Percentiles rank a stretch among this genome's conserved stretches.
Conservation (phyloP, 441 rosid genomes). For the Erodium trifolium region DNA sequence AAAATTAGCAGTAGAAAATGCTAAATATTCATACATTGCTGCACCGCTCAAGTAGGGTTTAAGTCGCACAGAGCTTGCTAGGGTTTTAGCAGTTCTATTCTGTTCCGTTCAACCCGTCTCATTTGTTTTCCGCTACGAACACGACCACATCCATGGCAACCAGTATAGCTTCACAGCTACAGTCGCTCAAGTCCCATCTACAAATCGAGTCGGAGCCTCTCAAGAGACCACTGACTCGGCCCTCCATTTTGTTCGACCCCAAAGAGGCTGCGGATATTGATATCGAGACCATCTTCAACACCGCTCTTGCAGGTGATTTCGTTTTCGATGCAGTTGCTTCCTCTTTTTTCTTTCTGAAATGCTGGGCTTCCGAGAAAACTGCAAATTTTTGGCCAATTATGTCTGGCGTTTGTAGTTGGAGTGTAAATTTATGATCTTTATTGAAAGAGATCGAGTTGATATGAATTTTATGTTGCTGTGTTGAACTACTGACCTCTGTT, state of each 20-base stretch:
- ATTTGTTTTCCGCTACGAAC: no score
- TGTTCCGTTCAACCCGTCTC: no score
- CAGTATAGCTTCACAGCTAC: constrained; percentile 58
- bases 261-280: constrained; percentile 79
- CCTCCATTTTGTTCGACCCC: constrained; percentile 48
- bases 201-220: constrained; percentile 45
- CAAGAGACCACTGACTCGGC: constrained; percentile 54
- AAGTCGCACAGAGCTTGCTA: background rate
- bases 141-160: constrained; percentile 33
- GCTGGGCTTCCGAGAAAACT: background rate
- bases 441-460: background rate
- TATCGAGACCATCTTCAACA: constrained; percentile 48
- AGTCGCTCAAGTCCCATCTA: constrained; percentile 44
- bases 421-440: background rate
- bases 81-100: background rate
- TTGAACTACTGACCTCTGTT: background rate
- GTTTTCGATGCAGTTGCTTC: background rate
- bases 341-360: background rate
- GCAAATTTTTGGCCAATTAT: background rate
- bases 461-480: background rate
- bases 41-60: background rate
- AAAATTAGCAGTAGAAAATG: no score
- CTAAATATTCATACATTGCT: no score
- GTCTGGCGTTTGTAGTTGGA: background rate
- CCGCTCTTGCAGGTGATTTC: constrained; percentile 58